Conservation (phyloP, 176 grass and related monocot species). For the Lolium multiflorum region DNA sequence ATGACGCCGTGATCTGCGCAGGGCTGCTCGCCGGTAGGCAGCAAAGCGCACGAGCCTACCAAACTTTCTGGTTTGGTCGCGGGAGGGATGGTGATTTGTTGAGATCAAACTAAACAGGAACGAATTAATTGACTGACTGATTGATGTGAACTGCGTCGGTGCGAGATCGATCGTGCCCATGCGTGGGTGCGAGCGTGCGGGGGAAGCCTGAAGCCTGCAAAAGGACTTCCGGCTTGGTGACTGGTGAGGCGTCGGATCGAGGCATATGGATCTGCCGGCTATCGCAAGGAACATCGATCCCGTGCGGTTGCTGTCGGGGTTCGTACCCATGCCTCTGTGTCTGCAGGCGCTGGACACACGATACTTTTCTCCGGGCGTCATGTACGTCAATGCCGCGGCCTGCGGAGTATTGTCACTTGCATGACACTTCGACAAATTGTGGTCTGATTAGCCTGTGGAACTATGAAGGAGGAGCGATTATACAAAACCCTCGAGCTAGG, state of each 20-base stretch:
- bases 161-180: not conserved
- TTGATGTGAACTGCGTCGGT: slow-evolving; percentile 11
- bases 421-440: not conserved
- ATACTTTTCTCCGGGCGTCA: not conserved
- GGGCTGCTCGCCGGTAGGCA: slow-evolving; percentile 28
- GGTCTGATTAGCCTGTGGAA: not conserved
- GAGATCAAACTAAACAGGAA: not conserved
- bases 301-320: not conserved
- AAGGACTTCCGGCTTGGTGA: not conserved
- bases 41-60: slow-evolving; percentile 11
- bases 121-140: not conserved
- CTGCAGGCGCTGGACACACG: not conserved
- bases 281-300: slow-evolving; percentile 31
- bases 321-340: not conserved
- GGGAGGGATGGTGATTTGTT: not conserved
- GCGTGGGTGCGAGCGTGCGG: too few species aligned
- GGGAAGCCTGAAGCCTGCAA: not conserved
- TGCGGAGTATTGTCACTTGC: too few species aligned
- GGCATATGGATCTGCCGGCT: slow-evolving; percentile 20
- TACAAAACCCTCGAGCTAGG: not conserved
- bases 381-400: not conserved
- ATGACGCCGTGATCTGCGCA: slow-evolving; percentile 8
- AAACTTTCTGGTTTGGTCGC: not conserved
- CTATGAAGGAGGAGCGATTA: not conserved
- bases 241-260: slow-evolving; percentile 44